Conservation (phyloP, 768 basidiomycete species). For the Hortiboletus flavorubellus region DNA sequence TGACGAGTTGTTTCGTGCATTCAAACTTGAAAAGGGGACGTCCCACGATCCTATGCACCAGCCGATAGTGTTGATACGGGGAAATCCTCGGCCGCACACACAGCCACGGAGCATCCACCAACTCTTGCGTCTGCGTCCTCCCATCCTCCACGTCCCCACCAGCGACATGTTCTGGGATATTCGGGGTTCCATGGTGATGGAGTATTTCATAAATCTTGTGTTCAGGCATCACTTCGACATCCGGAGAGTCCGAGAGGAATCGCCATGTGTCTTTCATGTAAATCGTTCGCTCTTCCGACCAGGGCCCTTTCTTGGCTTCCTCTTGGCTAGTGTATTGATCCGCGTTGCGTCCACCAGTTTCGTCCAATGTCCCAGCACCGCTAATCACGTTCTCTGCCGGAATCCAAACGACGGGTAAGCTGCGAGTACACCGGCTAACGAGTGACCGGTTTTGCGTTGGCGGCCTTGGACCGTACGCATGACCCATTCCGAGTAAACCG, state of each 20-base stretch:
- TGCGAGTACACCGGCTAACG: not conserved
- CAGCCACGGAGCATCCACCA: not conserved
- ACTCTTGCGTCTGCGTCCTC: not conserved
- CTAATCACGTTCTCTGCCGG: not conserved
- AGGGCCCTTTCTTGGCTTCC: too few species aligned
- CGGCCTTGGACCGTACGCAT: not conserved
- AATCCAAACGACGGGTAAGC: too few species aligned
- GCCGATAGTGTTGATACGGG: slow-evolving; percentile 13
- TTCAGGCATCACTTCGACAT: too few species aligned
- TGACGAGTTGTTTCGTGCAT: not conserved
- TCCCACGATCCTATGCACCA: not conserved
- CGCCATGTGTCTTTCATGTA: not conserved
- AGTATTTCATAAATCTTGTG: too few species aligned
- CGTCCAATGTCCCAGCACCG: too few species aligned
- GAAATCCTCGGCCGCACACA: not conserved
- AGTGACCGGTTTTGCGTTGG: not conserved
- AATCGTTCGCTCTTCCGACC: not conserved
- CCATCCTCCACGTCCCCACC: not conserved
- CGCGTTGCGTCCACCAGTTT: too few species aligned
- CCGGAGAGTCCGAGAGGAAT: too few species aligned
- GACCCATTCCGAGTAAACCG: not conserved
- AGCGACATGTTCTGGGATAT: not conserved
- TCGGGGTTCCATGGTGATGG: not conserved
- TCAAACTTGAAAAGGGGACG: not conserved
- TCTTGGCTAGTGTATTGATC: too few species aligned